These are phyloP conservation scores for Atractiella rhizophila DNA, from an alignment of 768 basidiomycete genomes.

Conservation along the genomic window DNA sequence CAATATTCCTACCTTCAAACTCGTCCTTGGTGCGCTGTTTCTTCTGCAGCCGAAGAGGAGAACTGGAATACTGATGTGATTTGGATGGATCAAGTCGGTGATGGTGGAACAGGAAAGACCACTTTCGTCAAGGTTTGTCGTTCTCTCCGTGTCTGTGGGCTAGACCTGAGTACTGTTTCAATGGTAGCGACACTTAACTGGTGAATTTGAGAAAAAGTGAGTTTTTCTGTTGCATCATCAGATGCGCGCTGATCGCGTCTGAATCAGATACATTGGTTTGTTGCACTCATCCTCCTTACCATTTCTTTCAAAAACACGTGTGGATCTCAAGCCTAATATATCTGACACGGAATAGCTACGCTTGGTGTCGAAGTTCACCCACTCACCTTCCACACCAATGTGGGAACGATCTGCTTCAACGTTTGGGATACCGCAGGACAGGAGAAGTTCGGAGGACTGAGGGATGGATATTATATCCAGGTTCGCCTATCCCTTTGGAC, in stretches of 20 bases:
- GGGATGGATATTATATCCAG: slow-evolving; percentile 92
- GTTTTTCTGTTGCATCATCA: slow-evolving; percentile 38
- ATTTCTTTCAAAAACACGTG: background rate
- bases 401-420: slow-evolving; percentile 95
- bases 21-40: slow-evolving; percentile 66
- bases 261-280: slow-evolving; percentile 16
- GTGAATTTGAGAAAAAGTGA: slow-evolving; percentile 99
- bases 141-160: background rate
- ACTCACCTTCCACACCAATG: slow-evolving; percentile 82
- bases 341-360: slow-evolving; percentile 42
- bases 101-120: slow-evolving; percentile 68
- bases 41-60: background rate
- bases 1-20: slow-evolving; percentile 75
- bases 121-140: slow-evolving; percentile 12
- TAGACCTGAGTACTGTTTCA: slow-evolving; percentile 5
- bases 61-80: background rate
- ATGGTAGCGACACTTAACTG: slow-evolving; percentile 73
- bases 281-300: background rate
- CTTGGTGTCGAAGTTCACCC: slow-evolving; percentile 99
- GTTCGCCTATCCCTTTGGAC: slow-evolving; percentile 18
- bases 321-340: background rate
- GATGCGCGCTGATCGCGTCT: background rate
- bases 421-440: slow-evolving; percentile 99
- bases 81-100: slow-evolving; percentile 37
- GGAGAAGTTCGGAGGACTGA: slow-evolving; percentile 97